Evolutionary conservation across 2,329 filamentous ascomycete genomes (phyloP).

Genomic region (Herpotrichia juniperi): DNA sequence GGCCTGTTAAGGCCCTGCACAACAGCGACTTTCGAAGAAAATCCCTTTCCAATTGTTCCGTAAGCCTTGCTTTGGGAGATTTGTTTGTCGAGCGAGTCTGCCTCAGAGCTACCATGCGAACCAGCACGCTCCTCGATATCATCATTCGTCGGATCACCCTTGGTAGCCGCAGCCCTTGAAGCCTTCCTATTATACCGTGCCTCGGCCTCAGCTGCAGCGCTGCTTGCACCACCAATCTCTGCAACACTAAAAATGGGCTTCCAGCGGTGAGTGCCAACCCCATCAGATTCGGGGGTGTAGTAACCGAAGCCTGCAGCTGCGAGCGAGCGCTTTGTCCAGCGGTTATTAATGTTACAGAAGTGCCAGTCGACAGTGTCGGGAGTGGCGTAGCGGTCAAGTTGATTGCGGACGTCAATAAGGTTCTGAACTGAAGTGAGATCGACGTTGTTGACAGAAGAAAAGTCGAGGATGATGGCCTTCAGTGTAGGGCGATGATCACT

Average conservation of each 20-base stretch:
- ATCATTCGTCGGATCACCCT: constrained; percentile 21
- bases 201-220: constrained; percentile 75
- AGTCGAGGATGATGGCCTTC: constrained; percentile 90
- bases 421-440: constrained; percentile 93
- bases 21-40: constrained; percentile 52
- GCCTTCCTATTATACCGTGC: constrained; percentile 62
- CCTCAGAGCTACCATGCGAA: constrained; percentile 21
- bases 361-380: constrained; percentile 93
- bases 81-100: constrained; percentile 39
- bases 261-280: constrained; percentile 72
- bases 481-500: constrained; percentile 68
- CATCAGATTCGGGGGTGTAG: constrained; percentile 63
- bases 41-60: constrained; percentile 34
- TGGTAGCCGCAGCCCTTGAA: constrained; percentile 57
- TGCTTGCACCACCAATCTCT: constrained; percentile 77
- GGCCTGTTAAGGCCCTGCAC: constrained; percentile 87
- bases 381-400: constrained; percentile 84
- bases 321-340: constrained; percentile 92
- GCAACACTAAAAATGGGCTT: constrained; percentile 93
- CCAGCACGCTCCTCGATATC: constrained; percentile 23
- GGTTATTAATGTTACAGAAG: constrained; percentile 87
- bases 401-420: constrained; percentile 92
- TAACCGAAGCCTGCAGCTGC: constrained; percentile 90
- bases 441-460: constrained; percentile 91
- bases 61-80: constrained; percentile 40